Evolutionary conservation across 2,329 filamentous ascomycete genomes (phyloP).

Genomic region (Cytospora schulzeri): DNA sequence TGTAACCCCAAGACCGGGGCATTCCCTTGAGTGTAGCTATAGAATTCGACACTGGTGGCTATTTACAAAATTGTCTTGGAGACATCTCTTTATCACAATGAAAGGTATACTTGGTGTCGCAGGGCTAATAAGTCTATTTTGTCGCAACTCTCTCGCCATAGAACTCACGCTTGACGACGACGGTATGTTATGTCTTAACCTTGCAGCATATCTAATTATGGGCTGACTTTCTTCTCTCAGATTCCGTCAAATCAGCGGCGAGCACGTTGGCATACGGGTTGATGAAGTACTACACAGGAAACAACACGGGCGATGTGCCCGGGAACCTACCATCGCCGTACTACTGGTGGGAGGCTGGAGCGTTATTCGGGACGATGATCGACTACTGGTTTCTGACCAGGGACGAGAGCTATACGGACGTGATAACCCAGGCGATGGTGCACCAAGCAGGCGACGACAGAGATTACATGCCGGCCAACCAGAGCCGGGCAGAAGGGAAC

Average conservation of each 20-base stretch:
- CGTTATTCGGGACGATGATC: constrained; percentile 70
- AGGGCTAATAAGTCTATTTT: constrained; percentile 29
- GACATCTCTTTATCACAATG: constrained; percentile 26
- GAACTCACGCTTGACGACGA: constrained; percentile 31
- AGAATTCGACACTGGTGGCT: neutral
- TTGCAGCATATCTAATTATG: neutral
- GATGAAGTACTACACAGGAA: constrained; percentile 56
- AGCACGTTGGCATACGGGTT: constrained; percentile 50
- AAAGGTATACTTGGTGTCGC: constrained; percentile 27
- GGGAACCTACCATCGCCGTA: constrained; percentile 53
- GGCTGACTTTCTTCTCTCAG: constrained; percentile 44
- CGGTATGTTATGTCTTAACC: constrained; percentile 28
- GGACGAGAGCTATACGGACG: constrained; percentile 64
- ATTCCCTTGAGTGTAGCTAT: constrained; percentile 29
- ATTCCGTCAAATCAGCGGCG: constrained; percentile 53
- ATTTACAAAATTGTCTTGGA: neutral
- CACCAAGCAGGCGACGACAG: constrained; percentile 61
- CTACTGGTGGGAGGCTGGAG: constrained; percentile 67
- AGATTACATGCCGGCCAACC: constrained; percentile 70
- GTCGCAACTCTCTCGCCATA: constrained; percentile 28
- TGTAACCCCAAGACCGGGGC: neutral
- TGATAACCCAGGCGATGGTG: constrained; percentile 59
- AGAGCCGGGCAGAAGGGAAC: constrained; percentile 64
- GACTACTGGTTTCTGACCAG: constrained; percentile 75
- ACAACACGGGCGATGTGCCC: constrained; percentile 59